Evolutionary conservation across 768 basidiomycete genomes (phyloP), one percentile per base, ranked within the genome.

Genomic region (Lentinula boryana): DNA sequence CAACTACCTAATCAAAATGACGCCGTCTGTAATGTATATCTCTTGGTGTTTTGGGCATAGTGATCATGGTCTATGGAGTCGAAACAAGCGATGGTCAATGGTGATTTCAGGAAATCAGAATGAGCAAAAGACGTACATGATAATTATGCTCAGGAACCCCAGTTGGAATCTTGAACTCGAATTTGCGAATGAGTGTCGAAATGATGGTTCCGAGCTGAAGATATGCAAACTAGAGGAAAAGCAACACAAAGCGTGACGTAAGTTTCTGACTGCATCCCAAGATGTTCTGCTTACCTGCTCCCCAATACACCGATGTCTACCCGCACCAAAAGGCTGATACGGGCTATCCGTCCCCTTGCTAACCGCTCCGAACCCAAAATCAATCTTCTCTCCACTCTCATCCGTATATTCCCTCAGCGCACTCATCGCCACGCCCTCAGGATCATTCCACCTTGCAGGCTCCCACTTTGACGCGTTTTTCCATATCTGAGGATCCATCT

Each of bases 261-360:
- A 62, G 49, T 48, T 52, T 23, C 27, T 27, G 27, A 27, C 27
- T 31, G 13, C 7, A 7, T 13, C 48, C 38, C 23, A 21, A 52
- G 56, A 16, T 59, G 13, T 62, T 16, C 3, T 56, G 72, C 78
- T 49, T 50, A 86, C 87, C 77, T 88, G 89, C 75, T 95, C 94
- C 64, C 94, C 93, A 63, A 98, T 95, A 72, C 93, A 98, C 64
- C 95, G 81, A 77, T 98, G 96, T 67, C 91, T 82, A 32, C 97
- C 97, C 56, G 97, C 96, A 63, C 97, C 97, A 68, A 99, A 99
- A 1, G 97, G 97, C 71, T 97, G 92, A 72, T 98, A 98, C 53
- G 93, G 93, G 66, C 89, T 92, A 60, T 95, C 92, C 5, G 95
- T 98, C 54, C 95, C 95, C 76, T 98, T 98, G 77, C 89, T 92